Evolutionary conservation across 257 asterid genomes (phyloP), one percentile per base, ranked within the genome.

Genomic region (Coffea eugenioides): DNA sequence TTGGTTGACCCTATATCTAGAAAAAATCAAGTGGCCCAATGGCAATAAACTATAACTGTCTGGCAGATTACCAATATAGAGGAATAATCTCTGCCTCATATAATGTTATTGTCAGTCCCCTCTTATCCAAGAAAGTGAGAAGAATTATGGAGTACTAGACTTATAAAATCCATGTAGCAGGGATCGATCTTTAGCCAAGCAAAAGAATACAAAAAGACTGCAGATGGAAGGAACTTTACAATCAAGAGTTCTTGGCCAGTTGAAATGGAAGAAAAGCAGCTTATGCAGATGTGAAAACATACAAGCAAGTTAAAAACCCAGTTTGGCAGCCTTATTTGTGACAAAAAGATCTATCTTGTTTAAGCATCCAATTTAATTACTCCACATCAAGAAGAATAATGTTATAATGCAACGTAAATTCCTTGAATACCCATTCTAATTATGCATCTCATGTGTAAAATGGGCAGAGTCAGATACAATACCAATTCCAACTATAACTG

Each of bases 401-500:
- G 45, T 74, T 77, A 18, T 34, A 72, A 65, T 62, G 41, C 41
- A 3, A 0, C 43, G 49, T 25, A 25, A 21, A 46, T 68, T 69
- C 18, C 13, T 41, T 36, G 6, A 69, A 39, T 36, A 23, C 31
- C 21, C 54, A 3, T 27, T 11, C 31, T 25, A 77, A 31, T 39
- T 49, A 7, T 64, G n/a, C 62, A 76, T 70, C 0, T 8, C 11
- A 25, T 77, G 23, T 18, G 23, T 41, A 34, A 45, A 75, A 36
- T 69, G 36, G 77, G 73, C 74, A 64, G 48, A 83, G 82, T 81
- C 52, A 76, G 82, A 81, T 74, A 48, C 54, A 66, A 9, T 91
- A 94, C 99, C 99, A 80, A 96, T 96, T 87, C 98, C 99, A 87
- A 96, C 99, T 84, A 96, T 87, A 80, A 96, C 96, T 0, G 99